Evolutionary conservation across 75 land plant species (phyloP), one percentile per base, ranked within the genome.

Genomic region (Selaginella tamariscina): DNA sequence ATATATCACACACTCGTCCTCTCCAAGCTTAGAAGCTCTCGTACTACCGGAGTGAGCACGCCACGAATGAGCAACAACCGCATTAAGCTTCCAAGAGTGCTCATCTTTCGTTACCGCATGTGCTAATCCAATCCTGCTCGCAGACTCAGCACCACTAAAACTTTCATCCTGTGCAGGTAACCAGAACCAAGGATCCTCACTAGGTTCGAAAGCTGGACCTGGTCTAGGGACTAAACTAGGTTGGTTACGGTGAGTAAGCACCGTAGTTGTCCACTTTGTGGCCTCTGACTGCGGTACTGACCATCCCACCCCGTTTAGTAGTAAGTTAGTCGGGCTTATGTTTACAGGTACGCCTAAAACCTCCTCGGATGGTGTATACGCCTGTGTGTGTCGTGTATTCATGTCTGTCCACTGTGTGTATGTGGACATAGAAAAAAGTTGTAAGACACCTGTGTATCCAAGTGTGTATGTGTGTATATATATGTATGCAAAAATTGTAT

Each of bases 241-340:
- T 78, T 76, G 57, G 69, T 63, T 67, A 56, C 56, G 32, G n/a
- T 11, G 15, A 39, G 49, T 39, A 39, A 39, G 15, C n/a, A n/a
- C n/a, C 5, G 49, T 5, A 2, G 22, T 33, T 29, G 79, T 71
- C 77, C 74, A 77, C 22, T 30, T 66, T 32, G 84, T 78, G 56
- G 79, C 84, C 26, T 59, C n/a, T 26, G 89, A 78, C 68, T 88
- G 97, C 18, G 97, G 89, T 66, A 80, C 77, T 21, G 94, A 91
- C 97, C 97, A 88, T 1, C 94, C 89, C 55, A 86, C 84, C 31
- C 88, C 97, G 81, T 88, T 78, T 33, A 91, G 80, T 63, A 88
- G 77, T 63, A 88, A 32, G 70, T 78, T 91, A 55, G 92, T 81
- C 72, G 97, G 87, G 68, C 67, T 83, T 24, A 79, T 76, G 1